Base-by-base conservation (phyloP, 75 land plant species). In the Chamaecyparis obtusa region DNA sequence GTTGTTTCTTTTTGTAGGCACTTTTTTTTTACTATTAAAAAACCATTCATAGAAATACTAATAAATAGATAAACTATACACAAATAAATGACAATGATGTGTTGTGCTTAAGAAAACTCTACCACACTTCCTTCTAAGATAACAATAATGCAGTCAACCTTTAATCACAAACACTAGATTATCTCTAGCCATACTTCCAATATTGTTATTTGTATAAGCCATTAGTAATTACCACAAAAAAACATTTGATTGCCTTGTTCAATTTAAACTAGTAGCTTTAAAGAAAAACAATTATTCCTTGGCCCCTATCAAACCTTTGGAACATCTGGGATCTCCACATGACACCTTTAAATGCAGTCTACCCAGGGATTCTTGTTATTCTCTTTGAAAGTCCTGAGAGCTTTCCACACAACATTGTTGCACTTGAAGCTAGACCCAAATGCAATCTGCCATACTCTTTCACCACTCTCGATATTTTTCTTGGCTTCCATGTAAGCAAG, bases 341-440 rank as follows among this genome's bases (percentile, higher is more conserved):
- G 96, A 87, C 92, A 95, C 84, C 88, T 89, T 14, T 94, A 83
- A 69, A 95, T 89, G 88, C 93, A 94, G 27, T 94, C 96, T 14
- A 84, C 77, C 96, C 96, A 95, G 14, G 96, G 96, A 9, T 94
- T 91, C 83, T 83, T 87, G 7, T 54, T 57, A 0, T 88, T 85
- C 17, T 90, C 49, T 88, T 88, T 90, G 46, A 95, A 80, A 39
- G 89, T 93, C 84, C 92, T 85, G 24, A 88, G 86, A 76, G 95
- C 90, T 69, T 86, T 87, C 96, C 96, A 95, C 71, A 95, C 96
- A 9, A 94, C 96, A 85, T 93, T 94, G 91, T 95, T 95, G 87
- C 96, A 95, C 89, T 95, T 95, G 90, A 95, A 94, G 41, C 96
- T 95, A 75, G 92, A 90, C 48, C 96, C 95, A 86, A 95, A 95